Base-by-base conservation (phyloP, 495 filamentous ascomycete species). In the Aspergillus wentii region DNA sequence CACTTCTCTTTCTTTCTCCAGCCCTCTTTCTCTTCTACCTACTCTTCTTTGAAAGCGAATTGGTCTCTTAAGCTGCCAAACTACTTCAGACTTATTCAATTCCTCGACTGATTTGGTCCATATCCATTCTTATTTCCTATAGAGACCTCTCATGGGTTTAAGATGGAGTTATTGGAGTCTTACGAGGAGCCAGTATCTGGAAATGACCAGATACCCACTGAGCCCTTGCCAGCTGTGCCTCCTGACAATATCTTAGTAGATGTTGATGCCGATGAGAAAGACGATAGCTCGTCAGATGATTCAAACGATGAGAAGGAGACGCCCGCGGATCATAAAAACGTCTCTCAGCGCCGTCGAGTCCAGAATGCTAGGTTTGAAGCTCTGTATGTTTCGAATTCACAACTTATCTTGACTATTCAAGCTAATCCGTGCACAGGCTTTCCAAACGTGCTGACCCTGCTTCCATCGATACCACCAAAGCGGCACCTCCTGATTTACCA, bases 281-380 rank as follows among this genome's bases (percentile, higher is more conserved):
- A 43, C 17, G 31, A 45, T 0, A 43, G 27, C 22, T 43, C 48
- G 6, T 59, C 50, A 3, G 54, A 59, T 27, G 48, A 59, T 17
- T 66, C 61, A 10, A 44, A 61, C 5, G 49, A 59, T 11, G 66
- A 65, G 0, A 51, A 62, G n/a, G 47, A 49, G 3, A 30, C 49
- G 15, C 36, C 34, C 3, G 13, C 51, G 13, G 43, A 52, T 13
- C 47, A 53, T 30, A 52, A 51, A 15, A 68, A 64, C 33, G 52
- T 66, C 25, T 69, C 72, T 2, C 64, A 76, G 35, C 66, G 64
- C 16, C 68, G 69, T 21, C 62, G 63, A 20, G 45, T 53, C 4
- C 75, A 80, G 27, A 72, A 74, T 39, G 64, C 67, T 6, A 61
- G 67, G 33, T 84, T 83, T 34, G 60, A 74, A 30, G 56, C 57